Evolutionary conservation across 495 filamentous ascomycete genomes (phyloP), one percentile per base, ranked within the genome.

Genomic region (Penicillium fimorum): DNA sequence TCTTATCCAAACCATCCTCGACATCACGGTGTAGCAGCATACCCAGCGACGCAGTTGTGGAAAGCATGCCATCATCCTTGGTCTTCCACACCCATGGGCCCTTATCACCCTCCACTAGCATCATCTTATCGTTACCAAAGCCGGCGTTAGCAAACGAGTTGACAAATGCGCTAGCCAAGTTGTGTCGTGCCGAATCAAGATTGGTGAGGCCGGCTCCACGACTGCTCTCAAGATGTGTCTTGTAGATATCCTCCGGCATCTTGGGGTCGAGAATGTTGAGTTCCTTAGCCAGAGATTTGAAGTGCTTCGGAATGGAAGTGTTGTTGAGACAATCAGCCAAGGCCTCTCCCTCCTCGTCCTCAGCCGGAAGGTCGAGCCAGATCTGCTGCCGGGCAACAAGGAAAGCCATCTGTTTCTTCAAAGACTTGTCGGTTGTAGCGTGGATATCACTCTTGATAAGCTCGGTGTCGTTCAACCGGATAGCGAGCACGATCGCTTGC

Each of bases 181-280:
- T 99, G 79, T 97, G 92, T 58, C 92, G 79, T 37, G 94, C 92
- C 13, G 93, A 97, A 71, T 97, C 94, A 32, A 95, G 84, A 66
- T 96, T 96, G 17, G 92, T 97, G 70, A 95, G 78, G 24, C 92
- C 92, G 24, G 91, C 89, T 45, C 92, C 92, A 46, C 94, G 84
- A 56, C 86, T 94, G 77, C 88, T 97, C 71, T 99, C 94, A 15
- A 99, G 80, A 71, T 99, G 95, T 56, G 91, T 96, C 80, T 99
- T 99, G 81, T 99, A 99, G 62, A 99, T 99, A 67, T 99, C 94
- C 74, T 99, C 94, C 4, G 93, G 92, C 56, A 90, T 92, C 73
- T 96, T 96, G 17, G 94, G 94, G 45, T 97, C 94, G 35, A 99
- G 79, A 43, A 97, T 94, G 66, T 97, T 97, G 50, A 99, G 82